Base-by-base conservation (phyloP, 495 filamentous ascomycete genomes). In the Patellaria atrata region DNA sequence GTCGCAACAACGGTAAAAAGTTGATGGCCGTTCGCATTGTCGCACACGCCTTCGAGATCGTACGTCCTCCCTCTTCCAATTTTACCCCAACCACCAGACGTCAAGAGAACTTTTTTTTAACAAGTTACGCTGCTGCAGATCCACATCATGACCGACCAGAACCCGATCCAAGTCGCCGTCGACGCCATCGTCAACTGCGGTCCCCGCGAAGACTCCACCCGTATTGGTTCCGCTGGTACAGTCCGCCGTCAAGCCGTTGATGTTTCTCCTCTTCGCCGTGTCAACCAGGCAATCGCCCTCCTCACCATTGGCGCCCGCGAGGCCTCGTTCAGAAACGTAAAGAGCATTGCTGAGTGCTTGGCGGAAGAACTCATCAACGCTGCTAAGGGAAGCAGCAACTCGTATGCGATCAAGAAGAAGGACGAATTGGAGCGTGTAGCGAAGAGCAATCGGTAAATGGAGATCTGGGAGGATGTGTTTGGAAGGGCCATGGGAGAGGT, bases 361-460 rank as follows among this genome's bases (percentile, higher is more conserved):
- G 86, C 89, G 60, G 89, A 99, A 67, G 89, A 99, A 74, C 75
- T 99, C 58, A 94, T 99, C 76, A 99, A 99, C 73, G 91, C 91
- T 57, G 89, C 91, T 60, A 99, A 99, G 81, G 89, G 89, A 50
- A 86, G 79, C 76, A 87, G 80, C 65, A 99, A 99, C 82, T 92
- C 82, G 45, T 99, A 96, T 60, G 89, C 89, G 45, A 99, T 99
- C 73, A 99, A 99, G 82, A 99, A 99, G 83, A 99, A 99, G 85
- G 89, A 99, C 63, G 91, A 99, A 78, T 63, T 99, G 67, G 89
- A 97, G 78, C 89, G 89, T 79, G 89, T 97, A 59, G 89, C 89
- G 64, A 97, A 97, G 83, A 82, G 74, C 69, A 97, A 97, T 76
- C 82, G 89, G 78, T 97, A 96, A 63, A 65, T 22, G 35, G n/a